Base-by-base conservation (phyloP, 163 green algal genomes). In the Botryococcus braunii region DNA sequence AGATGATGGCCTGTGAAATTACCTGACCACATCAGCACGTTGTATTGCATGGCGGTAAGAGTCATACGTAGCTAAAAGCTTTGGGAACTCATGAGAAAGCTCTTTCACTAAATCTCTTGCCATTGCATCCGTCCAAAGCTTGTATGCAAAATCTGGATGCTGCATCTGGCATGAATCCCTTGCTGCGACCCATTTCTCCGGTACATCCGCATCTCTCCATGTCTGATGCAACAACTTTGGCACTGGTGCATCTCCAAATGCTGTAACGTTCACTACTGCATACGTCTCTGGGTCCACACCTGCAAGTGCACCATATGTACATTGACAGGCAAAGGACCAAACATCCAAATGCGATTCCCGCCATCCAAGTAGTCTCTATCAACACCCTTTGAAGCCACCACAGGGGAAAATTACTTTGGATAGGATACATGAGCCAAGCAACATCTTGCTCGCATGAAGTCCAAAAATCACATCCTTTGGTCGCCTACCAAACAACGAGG, bases 211-310 rank as follows among this genome's bases (percentile, higher is more conserved):
- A 6, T 61, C 68, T 66, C 82, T 80, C 83, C 83, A 89, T 7
- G 80, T 89, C 65, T 89, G 83, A 50, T 89, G 83, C 17, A 89
- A 70, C 34, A 87, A 68, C 59, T 72, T 74, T 4, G 82, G 82
- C 21, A 88, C 47, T 23, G 7, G 36, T 25, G 37, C 36, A 21
- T 21, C 9, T 6, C 36, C 60, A 6, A 39, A 38, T 21, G 37
- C 36, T 21, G 23, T 67, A 39, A 21, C 25, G 37, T 67, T 55
- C n/a, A n/a, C n/a, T n/a, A n/a, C n/a, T n/a, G n/a, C n/a, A n/a
- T n/a, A n/a, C n/a, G n/a, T n/a, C n/a, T n/a, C n/a, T n/a, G n/a
- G n/a, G n/a, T n/a, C n/a, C n/a, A n/a, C n/a, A n/a, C n/a, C n/a
- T n/a, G n/a, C n/a, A n/a, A n/a, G n/a, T n/a, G n/a, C n/a, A n/a